Conservation (phyloP, 202 grass and related monocot genomes). For the Setaria viridis region DNA sequence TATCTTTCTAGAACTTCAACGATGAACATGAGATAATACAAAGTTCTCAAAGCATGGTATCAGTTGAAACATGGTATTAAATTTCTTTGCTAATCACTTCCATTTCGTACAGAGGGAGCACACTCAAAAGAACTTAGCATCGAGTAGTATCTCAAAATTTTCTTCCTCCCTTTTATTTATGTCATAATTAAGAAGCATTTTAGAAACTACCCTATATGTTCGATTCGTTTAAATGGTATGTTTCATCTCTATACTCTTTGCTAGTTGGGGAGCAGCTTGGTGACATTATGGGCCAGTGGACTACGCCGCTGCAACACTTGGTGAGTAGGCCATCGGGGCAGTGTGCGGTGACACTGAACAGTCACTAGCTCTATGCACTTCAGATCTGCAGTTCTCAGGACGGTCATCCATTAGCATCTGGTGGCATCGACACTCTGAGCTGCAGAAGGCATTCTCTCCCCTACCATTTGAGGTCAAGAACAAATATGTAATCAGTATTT, state of each 20-base stretch:
- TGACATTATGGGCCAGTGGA: neutral
- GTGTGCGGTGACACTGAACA: constrained; percentile 38
- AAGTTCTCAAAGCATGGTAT: neutral
- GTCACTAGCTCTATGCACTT: constrained; percentile 28
- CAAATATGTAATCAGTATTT: neutral
- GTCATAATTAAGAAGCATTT: constrained; percentile 4
- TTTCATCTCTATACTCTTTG: constrained; percentile 33
- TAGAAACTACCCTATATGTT: constrained; percentile 33
- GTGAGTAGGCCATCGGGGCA: constrained; percentile 46
- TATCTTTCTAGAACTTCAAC: constrained; percentile 13
- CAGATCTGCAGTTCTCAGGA: constrained; percentile 48
- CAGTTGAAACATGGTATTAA: neutral
- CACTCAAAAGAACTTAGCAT: neutral
- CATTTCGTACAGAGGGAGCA: constrained; percentile 6
- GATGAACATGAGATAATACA: neutral
- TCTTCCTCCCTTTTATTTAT: constrained; percentile 44
- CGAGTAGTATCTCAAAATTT: constrained; percentile 44
- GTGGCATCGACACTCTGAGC: constrained; percentile 58
- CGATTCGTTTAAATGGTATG: constrained; percentile 30
- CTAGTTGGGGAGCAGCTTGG: constrained; percentile 18
- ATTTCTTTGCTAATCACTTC: constrained; percentile 1
- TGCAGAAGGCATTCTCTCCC: constrained; percentile 71
- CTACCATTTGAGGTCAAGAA: constrained; percentile 34
- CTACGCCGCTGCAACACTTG: constrained; percentile 48
- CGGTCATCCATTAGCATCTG: constrained; percentile 56